Evolutionary conservation across 306 rosid genomes (phyloP), one percentile per base, ranked within the genome.

Genomic region (Cercis canadensis): DNA sequence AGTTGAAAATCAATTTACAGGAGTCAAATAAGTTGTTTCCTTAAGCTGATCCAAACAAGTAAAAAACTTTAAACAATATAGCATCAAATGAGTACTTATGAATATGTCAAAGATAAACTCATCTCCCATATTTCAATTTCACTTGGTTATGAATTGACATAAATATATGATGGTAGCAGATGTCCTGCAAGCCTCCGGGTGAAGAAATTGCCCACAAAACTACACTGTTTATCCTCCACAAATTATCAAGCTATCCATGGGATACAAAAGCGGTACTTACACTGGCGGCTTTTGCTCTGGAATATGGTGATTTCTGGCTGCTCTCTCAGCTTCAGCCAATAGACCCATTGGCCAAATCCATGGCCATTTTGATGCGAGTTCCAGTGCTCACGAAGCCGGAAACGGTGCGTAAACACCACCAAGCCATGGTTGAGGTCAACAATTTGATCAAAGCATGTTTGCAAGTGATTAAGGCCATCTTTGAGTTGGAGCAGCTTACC

Each of bases 201-300:
- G 98, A 87, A 40, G 78, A 73, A 47, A 78, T 55, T 16, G 86
- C 89, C 8, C 94, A 89, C 83, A 81, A 65, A 50, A 78, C 93
- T 0, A 81, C 96, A 5, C 8, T 84, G 17, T 29, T 87, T 3
- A 85, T 89, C 13, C 84, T 89, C 1, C 67, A 72, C 57, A 82
- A 82, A 73, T 81, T 92, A 1, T 72, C 86, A 11, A 65, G 37
- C 74, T 89, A 82, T 59, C 50, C 76, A 2, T 92, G 97, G 97
- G 92, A 89, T 19, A 92, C 92, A n/a, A 89, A 89, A 72, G 87
- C 85, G 0, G 88, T 86, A 71, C 63, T 92, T 11, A 77, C 97
- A 5, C 65, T 92, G 0, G 89, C 93, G 0, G 96, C 96, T 16
- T 92, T 92, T 57, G 83, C 92, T 0, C 10, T 85, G 63, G 92